phyloP scores from a whole-genome alignment of 495 filamentous ascomycete genomes.

The Chaetomium cochliodes region DNA sequence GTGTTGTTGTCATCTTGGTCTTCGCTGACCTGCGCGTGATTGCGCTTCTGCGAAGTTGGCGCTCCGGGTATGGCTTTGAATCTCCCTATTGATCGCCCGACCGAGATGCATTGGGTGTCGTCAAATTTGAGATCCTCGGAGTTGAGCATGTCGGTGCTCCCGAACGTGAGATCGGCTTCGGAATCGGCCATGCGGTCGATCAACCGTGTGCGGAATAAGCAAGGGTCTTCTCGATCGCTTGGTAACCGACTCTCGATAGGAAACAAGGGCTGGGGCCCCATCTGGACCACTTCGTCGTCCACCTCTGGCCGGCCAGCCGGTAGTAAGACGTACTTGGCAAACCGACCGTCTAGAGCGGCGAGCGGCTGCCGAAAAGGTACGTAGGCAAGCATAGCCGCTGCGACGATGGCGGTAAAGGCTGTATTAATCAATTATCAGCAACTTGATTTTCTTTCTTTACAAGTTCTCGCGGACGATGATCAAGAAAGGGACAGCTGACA shows the following conservation, averaged over 20 bases:
- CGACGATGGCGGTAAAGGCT: conserved; percentile 9
- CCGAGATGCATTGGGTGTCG: conserved; percentile 26
- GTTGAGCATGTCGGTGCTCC: conserved; percentile 6
- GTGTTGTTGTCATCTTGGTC: background rate
- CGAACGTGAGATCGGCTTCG: background rate
- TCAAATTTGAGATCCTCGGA: conserved; percentile 22
- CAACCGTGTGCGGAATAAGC: conserved; percentile 23
- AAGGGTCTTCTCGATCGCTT: conserved; percentile 18
- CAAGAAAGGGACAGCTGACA: conserved; percentile 4
- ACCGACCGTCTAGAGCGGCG: background rate
- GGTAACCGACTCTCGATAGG: background rate
- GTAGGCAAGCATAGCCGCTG: conserved; percentile 14
- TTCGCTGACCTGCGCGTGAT: background rate
- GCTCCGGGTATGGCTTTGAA: background rate
- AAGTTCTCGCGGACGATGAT: background rate
- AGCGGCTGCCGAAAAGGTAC: conserved; percentile 11
- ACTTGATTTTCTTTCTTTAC: background rate
- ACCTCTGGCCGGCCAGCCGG: background rate
- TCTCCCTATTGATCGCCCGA: conserved; percentile 19
- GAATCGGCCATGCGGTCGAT: conserved; percentile 11
- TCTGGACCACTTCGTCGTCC: background rate
- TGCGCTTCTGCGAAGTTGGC: background rate
- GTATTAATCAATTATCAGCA: background rate
- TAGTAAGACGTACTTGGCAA: conserved; percentile 9
- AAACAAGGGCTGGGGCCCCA: background rate